Conservation (phyloP, 2,329 filamentous ascomycete species). For the Mycogone perniciosa region DNA sequence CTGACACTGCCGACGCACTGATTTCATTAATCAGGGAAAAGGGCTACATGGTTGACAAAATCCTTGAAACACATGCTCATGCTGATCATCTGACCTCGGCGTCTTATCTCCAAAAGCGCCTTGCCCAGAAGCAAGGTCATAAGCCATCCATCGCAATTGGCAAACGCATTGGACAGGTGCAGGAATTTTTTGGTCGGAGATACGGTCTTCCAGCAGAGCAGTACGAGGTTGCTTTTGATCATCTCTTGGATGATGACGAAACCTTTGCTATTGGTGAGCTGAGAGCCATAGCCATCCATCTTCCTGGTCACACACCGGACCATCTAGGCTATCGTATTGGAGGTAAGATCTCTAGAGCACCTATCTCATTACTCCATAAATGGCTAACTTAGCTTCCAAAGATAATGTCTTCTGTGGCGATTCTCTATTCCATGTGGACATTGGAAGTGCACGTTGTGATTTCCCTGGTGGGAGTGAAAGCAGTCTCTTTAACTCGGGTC, state of each 20-base stretch:
- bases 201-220: constrained; percentile 42
- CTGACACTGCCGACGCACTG: constrained; percentile 45
- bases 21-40: constrained; percentile 37
- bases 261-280: constrained; percentile 44
- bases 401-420: constrained; percentile 47
- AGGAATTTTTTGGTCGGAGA: constrained; percentile 40
- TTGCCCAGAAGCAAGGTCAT: constrained; percentile 29
- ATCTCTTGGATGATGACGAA: constrained; percentile 48
- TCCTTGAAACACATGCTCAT: constrained; percentile 58
- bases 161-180: constrained; percentile 45
- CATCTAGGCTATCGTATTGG: constrained; percentile 54
- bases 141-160: constrained; percentile 48
- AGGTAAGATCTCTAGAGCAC: constrained; percentile 20
- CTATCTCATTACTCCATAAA: not conserved
- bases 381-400: constrained; percentile 9
- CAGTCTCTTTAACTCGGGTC: constrained; percentile 38
- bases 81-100: constrained; percentile 56
- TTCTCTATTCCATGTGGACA: constrained; percentile 45
- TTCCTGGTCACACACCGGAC: constrained; percentile 56
- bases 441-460: constrained; percentile 48
- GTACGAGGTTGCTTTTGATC: constrained; percentile 43
- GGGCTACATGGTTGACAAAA: constrained; percentile 41
- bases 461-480: constrained; percentile 46
- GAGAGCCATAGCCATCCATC: constrained; percentile 40
- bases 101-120: constrained; percentile 46